Conservation (phyloP, 2,329 filamentous ascomycete genomes). For the Emericellopsis cladophorae region DNA sequence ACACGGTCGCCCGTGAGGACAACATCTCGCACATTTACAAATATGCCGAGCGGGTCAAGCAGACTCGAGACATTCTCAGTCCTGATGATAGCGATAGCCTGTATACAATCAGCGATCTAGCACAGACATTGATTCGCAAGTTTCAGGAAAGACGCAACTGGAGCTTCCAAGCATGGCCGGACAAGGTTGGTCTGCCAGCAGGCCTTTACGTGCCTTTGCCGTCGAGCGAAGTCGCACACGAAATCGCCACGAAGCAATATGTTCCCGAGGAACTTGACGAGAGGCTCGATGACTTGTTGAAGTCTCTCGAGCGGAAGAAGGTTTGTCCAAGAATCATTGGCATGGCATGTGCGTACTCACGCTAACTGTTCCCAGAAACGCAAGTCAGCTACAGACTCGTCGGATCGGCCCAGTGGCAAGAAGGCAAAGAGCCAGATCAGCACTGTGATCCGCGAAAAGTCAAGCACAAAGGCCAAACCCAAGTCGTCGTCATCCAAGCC, state of each 20-base stretch:
- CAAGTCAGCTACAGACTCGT: slow-evolving; percentile 37
- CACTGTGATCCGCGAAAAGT: slow-evolving; percentile 21
- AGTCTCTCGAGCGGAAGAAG: slow-evolving; percentile 61
- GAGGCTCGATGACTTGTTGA: slow-evolving; percentile 55
- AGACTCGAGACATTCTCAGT: slow-evolving; percentile 68
- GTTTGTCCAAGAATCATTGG: slow-evolving; percentile 19
- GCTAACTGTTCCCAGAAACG: slow-evolving; percentile 36
- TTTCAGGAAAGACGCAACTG: slow-evolving; percentile 82
- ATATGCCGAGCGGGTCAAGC: slow-evolving; percentile 86
- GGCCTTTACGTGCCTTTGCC: slow-evolving; percentile 66
- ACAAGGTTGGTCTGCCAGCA: slow-evolving; percentile 67
- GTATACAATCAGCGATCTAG: slow-evolving; percentile 78
- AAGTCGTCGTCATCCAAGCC: slow-evolving; percentile 18
- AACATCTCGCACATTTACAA: slow-evolving; percentile 86
- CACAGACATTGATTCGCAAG: slow-evolving; percentile 67
- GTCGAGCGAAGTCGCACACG: slow-evolving; percentile 66
- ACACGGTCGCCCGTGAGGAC: slow-evolving; percentile 67
- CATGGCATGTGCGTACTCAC: too few relatives aligned
- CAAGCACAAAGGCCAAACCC: slow-evolving; percentile 17
- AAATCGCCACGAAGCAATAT: slow-evolving; percentile 77
- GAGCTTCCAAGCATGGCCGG: slow-evolving; percentile 72
- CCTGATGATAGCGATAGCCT: slow-evolving; percentile 58
- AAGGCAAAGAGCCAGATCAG: slow-evolving; percentile 22
- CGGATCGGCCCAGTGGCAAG: slow-evolving; percentile 26
- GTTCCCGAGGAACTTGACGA: slow-evolving; percentile 67